Conservation (phyloP, 108 stramenopile species). For the Epithemia pelagica region DNA sequence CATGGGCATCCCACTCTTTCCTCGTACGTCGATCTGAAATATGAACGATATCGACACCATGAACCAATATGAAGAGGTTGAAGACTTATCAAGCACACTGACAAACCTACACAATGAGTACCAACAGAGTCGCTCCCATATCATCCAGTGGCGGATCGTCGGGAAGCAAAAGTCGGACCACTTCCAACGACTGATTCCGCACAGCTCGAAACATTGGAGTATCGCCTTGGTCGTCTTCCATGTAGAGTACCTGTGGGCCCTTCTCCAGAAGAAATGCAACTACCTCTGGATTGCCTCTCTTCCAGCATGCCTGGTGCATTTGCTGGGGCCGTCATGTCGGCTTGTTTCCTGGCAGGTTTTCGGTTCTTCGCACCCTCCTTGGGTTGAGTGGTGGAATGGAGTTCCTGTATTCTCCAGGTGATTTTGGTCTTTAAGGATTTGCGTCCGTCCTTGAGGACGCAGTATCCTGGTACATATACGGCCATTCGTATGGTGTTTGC, state of each 20-base stretch:
- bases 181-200: neutral
- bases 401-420: constrained; percentile 42
- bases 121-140: neutral
- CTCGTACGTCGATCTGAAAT: too few relatives aligned
- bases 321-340: too few relatives aligned
- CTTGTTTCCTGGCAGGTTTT: constrained; percentile 47
- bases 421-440: constrained; percentile 66
- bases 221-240: neutral
- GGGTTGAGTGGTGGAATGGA: constrained; percentile 53
- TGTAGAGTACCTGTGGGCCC: neutral
- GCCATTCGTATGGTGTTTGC: constrained; percentile 19
- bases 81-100: too few relatives aligned
- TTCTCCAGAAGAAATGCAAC: neutral
- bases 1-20: too few relatives aligned
- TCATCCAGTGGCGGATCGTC: neutral
- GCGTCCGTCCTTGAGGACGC: constrained; percentile 35
- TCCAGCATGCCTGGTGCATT: neutral
- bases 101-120: too few relatives aligned
- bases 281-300: neutral
- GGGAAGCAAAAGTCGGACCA: neutral
- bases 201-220: neutral
- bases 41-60: too few relatives aligned
- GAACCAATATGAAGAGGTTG: too few relatives aligned
- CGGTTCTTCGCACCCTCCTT: constrained; percentile 53
- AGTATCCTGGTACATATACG: constrained; percentile 25